Conservation (phyloP, 441 rosid species). For the Syzygium malaccense region DNA sequence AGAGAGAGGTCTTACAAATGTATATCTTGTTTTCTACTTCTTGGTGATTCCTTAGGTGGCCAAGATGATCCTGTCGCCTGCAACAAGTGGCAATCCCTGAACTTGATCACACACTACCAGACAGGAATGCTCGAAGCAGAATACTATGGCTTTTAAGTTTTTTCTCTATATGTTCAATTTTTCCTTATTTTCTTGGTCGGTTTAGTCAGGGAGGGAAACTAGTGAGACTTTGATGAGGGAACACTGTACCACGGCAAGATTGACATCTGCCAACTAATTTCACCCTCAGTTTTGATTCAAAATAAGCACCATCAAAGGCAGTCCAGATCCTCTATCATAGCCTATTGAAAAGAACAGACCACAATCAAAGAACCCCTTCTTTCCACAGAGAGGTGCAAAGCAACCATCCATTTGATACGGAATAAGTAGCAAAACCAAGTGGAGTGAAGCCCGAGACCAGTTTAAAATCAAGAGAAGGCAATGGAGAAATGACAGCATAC, state of each 20-base stretch:
- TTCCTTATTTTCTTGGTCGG: background rate
- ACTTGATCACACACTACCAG: background rate
- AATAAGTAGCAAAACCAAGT: background rate
- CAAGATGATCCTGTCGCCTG: slow-evolving; percentile 45
- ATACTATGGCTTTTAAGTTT: background rate
- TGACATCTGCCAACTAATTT: background rate
- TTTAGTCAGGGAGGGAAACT: background rate
- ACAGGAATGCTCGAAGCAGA: background rate
- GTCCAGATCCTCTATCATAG: background rate
- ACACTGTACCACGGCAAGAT: background rate
- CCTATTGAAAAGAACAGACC: background rate
- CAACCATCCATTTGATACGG: background rate
- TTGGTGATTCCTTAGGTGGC: slow-evolving; percentile 37
- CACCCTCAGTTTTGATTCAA: background rate
- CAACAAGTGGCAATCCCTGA: background rate
- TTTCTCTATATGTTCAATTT: background rate
- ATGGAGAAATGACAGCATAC: background rate
- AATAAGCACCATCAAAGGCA: background rate
- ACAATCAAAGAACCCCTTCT: background rate
- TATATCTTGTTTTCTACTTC: slow-evolving; percentile 33
- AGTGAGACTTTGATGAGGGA: background rate
- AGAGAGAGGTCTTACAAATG: slow-evolving; percentile 39
- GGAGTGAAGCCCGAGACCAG: background rate
- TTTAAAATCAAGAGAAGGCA: background rate
- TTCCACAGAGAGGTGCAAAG: background rate